Evolutionary conservation across 1,284 basidiomycete species (phyloP).

Genomic region (Rugosomyces carneus): DNA sequence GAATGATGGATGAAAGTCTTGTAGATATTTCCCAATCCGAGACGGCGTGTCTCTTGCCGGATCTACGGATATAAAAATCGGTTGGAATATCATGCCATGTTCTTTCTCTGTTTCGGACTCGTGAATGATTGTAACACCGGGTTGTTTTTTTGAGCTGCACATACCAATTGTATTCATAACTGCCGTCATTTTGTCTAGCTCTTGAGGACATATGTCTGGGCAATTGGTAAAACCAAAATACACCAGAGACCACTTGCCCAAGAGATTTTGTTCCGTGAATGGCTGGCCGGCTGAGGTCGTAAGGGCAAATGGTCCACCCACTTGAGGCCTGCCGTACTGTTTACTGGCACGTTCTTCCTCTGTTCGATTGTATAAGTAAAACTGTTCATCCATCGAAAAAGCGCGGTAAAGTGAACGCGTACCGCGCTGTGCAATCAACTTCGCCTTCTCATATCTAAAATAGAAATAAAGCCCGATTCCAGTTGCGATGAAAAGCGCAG

Average conservation of each 20-base stretch:
- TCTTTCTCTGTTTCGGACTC: constrained; percentile 48
- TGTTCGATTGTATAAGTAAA: too few species aligned
- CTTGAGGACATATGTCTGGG: constrained; percentile 98
- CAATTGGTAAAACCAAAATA: constrained; percentile 99
- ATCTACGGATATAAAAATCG: constrained; percentile 95
- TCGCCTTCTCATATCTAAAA: constrained; percentile 84
- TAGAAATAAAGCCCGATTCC: constrained; percentile 84
- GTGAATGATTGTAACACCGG: not conserved
- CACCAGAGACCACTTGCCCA: constrained; percentile 84
- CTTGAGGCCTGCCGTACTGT: constrained; percentile 64
- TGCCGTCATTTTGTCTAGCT: constrained; percentile 91
- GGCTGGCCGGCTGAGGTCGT: constrained; percentile 57
- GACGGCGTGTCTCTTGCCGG: constrained; percentile 83
- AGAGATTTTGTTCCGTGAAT: constrained; percentile 82
- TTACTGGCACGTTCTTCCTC: constrained; percentile 61
- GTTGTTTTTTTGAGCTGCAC: constrained; percentile 22
- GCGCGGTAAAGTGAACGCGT: constrained; percentile 20
- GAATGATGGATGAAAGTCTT: constrained; percentile 90
- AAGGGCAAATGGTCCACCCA: constrained; percentile 88
- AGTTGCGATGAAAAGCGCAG: constrained; percentile 76
- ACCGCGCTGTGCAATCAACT: constrained; percentile 73
- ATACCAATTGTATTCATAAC: constrained; percentile 75
- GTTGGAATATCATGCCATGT: constrained; percentile 60
- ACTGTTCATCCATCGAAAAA: not conserved
- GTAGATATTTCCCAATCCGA: constrained; percentile 54